Evolutionary conservation across 2,329 filamentous ascomycete genomes (phyloP), one percentile per base, ranked within the genome.

Genomic region (Xylaria arbuscula): DNA sequence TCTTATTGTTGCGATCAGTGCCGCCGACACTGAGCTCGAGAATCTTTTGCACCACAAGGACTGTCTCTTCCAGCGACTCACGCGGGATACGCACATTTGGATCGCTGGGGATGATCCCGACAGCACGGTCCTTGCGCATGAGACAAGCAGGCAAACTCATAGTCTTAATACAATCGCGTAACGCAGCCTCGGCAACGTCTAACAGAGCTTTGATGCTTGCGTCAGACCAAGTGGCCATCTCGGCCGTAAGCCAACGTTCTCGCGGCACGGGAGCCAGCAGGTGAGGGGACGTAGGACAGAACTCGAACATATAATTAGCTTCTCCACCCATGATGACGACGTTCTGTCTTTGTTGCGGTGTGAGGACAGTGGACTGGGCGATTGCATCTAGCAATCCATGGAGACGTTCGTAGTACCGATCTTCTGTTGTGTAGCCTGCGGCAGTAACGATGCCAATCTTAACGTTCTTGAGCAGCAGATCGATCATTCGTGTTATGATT

Each of bases 371-470:
- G 0, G 89, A 88, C 6, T 79, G 77, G 60, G 88, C 87, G 22
- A 98, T 88, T 32, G 93, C 92, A 73, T 97, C 90, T 1, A 99
- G 87, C 0, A 99, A 87, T 0, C 96, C 96, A 78, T 94, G 90
- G 1, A 99, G 88, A 17, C 96, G 91, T 22, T 88, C 89, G 78
- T 97, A 94, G 84, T 99, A 99, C 72, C 90, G 90, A 63, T 91
- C 88, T 5, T 93, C 92, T 45, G 95, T 92, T 0, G 93, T 95
- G 82, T 99, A 99, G 19, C 96, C 96, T 1, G 96, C 96, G 0
- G 96, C 96, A 0, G 96, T 99, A 60, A 99, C 96, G 76, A 99
- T 98, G 59, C 94, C 96, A 73, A 99, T 91, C 73, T 92, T 92
- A 72, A 95, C 92, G 68, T 92, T 90, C 72, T 90, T 90, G 55